phyloP scores from a whole-genome alignment of 139 green algal genomes.

The Pseudopediastrum boryanum region DNA sequence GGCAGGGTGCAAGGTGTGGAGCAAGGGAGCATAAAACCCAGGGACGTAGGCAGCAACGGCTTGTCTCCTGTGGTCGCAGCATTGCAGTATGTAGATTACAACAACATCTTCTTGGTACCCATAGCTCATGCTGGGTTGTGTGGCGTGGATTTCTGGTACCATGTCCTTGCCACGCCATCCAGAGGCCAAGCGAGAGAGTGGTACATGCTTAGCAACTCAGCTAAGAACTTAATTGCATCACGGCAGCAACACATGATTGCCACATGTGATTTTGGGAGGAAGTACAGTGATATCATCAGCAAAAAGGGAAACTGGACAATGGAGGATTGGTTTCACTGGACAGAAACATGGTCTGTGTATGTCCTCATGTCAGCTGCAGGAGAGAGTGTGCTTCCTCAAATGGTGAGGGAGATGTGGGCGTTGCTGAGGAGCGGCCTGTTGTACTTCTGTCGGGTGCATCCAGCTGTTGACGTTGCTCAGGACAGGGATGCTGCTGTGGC shows the following conservation, averaged over 20 bases:
- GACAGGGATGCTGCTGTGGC: background rate
- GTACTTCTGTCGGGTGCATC: background rate
- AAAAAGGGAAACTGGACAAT: constrained; percentile 10
- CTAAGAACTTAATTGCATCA: background rate
- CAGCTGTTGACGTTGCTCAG: background rate
- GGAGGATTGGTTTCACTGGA: constrained; percentile 15
- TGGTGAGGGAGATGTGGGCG: background rate
- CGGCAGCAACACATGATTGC: background rate
- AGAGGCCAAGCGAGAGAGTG: background rate
- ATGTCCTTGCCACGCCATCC: background rate
- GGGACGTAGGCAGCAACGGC: background rate
- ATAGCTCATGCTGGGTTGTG: background rate
- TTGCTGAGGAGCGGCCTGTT: background rate
- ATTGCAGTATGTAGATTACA: background rate
- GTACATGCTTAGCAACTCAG: background rate
- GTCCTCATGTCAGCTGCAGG: background rate
- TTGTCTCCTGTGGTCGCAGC: background rate
- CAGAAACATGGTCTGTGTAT: background rate
- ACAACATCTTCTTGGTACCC: background rate
- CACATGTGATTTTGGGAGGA: background rate
- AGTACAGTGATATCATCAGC: background rate
- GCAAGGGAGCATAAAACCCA: background rate
- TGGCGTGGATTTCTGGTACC: constrained; percentile 9
- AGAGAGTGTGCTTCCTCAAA: background rate
- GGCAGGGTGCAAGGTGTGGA: no score